These are phyloP conservation scores for Dacryopinax spathularia DNA, from an alignment of 768 basidiomycete genomes.

Conservation along the genomic window DNA sequence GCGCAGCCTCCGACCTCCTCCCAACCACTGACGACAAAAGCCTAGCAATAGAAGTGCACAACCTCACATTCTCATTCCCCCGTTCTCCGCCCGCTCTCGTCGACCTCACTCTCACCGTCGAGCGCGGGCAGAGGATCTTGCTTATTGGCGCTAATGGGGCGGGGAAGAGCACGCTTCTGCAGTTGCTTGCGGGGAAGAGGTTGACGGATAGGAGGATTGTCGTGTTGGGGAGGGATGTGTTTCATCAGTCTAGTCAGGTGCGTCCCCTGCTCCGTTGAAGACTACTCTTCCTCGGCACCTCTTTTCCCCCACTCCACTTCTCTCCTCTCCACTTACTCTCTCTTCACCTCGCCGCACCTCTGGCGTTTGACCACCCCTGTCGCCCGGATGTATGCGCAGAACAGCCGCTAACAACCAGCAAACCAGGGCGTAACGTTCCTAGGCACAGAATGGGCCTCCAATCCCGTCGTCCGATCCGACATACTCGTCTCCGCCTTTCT, in stretches of 20 bases:
- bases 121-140: slow-evolving; percentile 65
- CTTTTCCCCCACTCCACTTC: neutral
- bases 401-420: neutral
- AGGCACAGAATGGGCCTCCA: slow-evolving; percentile 97
- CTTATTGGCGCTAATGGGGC: slow-evolving; percentile 90
- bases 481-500: slow-evolving; percentile 86
- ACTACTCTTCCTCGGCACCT: neutral
- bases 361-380: neutral
- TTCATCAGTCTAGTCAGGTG: slow-evolving; percentile 58
- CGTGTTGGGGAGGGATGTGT: slow-evolving; percentile 75
- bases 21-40: slow-evolving; percentile 4
- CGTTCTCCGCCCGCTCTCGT: slow-evolving; percentile 39
- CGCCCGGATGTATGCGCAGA: too few relatives aligned
- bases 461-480: slow-evolving; percentile 88
- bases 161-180: slow-evolving; percentile 91
- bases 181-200: slow-evolving; percentile 85
- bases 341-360: neutral
- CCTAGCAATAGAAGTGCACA: slow-evolving; percentile 18
- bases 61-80: slow-evolving; percentile 20
- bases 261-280: slow-evolving; percentile 4
- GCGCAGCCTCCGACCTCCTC: neutral
- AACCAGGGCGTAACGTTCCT: slow-evolving; percentile 65
- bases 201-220: slow-evolving; percentile 48
- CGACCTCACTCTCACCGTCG: slow-evolving; percentile 51
- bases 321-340: slow-evolving; percentile 11